Conservation (phyloP, 768 basidiomycete genomes). For the Lentinus tigrinus region DNA sequence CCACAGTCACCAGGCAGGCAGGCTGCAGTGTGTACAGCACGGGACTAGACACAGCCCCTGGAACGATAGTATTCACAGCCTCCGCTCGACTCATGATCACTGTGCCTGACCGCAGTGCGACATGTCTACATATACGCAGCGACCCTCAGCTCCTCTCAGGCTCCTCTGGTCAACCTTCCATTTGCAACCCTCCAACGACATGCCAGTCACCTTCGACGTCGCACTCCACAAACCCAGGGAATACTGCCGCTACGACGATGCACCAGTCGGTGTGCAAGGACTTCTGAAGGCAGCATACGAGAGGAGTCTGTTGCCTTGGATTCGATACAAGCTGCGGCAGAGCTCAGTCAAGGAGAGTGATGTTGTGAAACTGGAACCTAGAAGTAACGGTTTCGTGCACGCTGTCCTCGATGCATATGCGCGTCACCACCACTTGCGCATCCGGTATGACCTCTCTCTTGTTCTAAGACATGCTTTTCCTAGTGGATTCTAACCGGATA, state of each 20-base stretch:
- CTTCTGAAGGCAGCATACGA: neutral
- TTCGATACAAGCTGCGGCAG: neutral
- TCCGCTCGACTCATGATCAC: no score
- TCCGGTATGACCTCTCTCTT: neutral
- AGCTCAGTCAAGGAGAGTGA: neutral
- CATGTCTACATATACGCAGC: no score
- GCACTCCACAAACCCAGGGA: neutral
- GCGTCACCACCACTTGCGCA: neutral
- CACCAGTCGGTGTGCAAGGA: neutral
- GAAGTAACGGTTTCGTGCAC: neutral
- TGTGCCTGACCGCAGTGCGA: no score
- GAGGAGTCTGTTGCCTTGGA: neutral
- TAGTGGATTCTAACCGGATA: no score
- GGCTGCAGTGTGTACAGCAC: no score
- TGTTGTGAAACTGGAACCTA: neutral
- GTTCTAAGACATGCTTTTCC: neutral
- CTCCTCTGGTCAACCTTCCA: no score
- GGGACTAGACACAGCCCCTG: no score
- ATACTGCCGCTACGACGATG: neutral
- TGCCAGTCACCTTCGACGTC: constrained; percentile 1
- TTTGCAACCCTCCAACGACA: neutral
- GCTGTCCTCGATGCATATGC: constrained; percentile 5
- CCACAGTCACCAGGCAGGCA: no score
- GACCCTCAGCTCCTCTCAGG: no score
- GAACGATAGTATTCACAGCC: no score